phyloP scores from a whole-genome alignment of 768 basidiomycete species.

The Lactifluus subvellereus region DNA sequence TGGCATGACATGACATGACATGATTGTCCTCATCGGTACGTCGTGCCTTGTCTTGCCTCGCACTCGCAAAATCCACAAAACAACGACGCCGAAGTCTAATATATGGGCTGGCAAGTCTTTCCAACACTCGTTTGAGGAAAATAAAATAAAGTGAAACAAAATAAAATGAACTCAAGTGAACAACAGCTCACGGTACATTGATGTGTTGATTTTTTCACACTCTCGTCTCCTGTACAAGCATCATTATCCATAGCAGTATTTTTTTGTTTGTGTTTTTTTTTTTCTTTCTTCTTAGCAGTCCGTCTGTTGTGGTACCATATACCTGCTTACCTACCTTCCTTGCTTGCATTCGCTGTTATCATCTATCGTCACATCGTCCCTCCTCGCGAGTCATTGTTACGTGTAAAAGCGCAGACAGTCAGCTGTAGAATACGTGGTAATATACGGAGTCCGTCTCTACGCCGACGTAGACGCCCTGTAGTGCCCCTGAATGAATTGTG shows the following conservation, averaged over 20 bases:
- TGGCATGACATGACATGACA: neutral
- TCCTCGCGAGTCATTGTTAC: neutral
- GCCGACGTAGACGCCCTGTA: neutral
- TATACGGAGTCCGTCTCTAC: neutral
- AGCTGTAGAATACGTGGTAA: neutral
- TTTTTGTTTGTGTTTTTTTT: neutral
- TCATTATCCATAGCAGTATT: slow-evolving; percentile 24
- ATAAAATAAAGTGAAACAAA: neutral
- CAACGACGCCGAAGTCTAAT: neutral
- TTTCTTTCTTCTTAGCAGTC: no score
- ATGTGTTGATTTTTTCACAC: neutral
- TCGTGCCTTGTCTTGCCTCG: neutral
- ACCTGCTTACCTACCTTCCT: neutral
- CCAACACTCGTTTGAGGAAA: neutral
- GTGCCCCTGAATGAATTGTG: neutral
- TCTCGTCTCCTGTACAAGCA: slow-evolving; percentile 11
- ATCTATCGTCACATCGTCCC: neutral
- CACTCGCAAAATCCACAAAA: neutral
- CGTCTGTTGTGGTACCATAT: neutral
- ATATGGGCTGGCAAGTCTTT: neutral
- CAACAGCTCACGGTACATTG: neutral
- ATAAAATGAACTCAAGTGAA: neutral
- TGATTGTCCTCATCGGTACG: neutral
- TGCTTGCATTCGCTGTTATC: neutral
- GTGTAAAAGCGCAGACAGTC: neutral